These are phyloP conservation scores for Arthrocladium fulminans DNA, from an alignment of 2,329 filamentous ascomycete species.

Conservation along the genomic window DNA sequence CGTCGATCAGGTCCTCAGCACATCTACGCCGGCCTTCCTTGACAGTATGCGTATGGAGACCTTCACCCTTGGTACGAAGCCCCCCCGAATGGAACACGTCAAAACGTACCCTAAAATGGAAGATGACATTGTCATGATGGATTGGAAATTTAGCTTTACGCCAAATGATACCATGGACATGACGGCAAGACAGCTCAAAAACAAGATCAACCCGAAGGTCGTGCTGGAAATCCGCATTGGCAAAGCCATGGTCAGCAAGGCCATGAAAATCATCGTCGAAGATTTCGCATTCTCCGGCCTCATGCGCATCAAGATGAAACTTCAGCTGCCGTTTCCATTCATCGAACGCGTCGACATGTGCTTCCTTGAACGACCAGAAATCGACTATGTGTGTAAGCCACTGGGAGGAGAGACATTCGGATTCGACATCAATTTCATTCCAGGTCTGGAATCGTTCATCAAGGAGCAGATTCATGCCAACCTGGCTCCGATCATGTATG, in stretches of 20 bases:
- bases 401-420: conserved; percentile 90
- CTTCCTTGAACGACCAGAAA: conserved; percentile 77
- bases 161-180: conserved; percentile 89
- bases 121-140: conserved; percentile 94
- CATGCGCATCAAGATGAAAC: conserved; percentile 96
- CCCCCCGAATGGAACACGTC: conserved; percentile 91
- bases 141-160: conserved; percentile 99
- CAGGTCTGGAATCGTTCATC: conserved; percentile 86
- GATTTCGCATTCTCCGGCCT: conserved; percentile 93
- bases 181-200: conserved; percentile 79
- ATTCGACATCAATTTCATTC: conserved; percentile 98
- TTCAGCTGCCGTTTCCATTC: conserved; percentile 91
- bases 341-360: conserved; percentile 91
- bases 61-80: conserved; percentile 89
- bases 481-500: conserved; percentile 94
- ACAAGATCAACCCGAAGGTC: conserved; percentile 94
- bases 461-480: conserved; percentile 93
- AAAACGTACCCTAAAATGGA: conserved; percentile 96
- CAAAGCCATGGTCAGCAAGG: conserved; percentile 95
- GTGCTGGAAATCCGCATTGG: conserved; percentile 90
- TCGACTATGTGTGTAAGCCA: conserved; percentile 97
- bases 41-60: conserved; percentile 90
- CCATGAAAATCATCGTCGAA: conserved; percentile 93
- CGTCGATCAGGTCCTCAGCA: conserved; percentile 91
- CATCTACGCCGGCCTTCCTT: conserved; percentile 80